These are phyloP conservation scores for Pythium guiyangense DNA, from an alignment of 352 stramenopile species.

Conservation along the genomic window DNA sequence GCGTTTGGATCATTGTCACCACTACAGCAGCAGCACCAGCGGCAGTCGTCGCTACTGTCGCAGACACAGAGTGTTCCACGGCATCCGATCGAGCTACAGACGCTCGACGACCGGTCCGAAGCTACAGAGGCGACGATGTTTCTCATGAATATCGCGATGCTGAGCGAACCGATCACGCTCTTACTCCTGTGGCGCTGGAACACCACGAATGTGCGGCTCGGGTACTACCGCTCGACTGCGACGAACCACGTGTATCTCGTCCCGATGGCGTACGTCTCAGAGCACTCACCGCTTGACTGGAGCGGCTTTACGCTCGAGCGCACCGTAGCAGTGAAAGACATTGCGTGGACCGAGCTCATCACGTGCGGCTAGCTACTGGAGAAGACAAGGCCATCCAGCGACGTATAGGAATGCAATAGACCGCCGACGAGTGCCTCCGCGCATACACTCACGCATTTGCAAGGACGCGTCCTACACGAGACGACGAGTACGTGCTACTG, in stretches of 20 bases:
- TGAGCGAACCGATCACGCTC: conserved; percentile 5
- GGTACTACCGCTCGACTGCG: conserved; percentile 6
- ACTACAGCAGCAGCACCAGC: not conserved
- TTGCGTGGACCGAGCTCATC: conserved; percentile 7
- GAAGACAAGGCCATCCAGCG: too few relatives aligned
- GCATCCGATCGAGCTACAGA: not conserved
- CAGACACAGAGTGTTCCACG: not conserved
- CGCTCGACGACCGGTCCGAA: conserved; percentile 2
- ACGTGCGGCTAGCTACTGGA: conserved; percentile 1
- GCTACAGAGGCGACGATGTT: not conserved
- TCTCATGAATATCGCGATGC: conserved; percentile 15
- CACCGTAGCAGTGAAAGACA: not conserved
- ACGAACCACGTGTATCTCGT: conserved; percentile 8
- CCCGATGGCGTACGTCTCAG: not conserved
- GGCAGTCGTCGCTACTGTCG: not conserved
- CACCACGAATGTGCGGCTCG: not conserved
- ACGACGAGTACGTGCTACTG: too few relatives aligned
- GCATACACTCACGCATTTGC: too few relatives aligned
- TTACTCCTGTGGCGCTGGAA: not conserved
- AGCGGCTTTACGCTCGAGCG: conserved; percentile 4
- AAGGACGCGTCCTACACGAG: too few relatives aligned
- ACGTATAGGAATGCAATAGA: too few relatives aligned
- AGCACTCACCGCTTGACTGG: conserved; percentile 1
- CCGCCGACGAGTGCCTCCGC: too few relatives aligned
- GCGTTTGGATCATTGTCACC: not conserved